Conservation (phyloP, 768 basidiomycete species). For the Cystobasidium ongulense region DNA sequence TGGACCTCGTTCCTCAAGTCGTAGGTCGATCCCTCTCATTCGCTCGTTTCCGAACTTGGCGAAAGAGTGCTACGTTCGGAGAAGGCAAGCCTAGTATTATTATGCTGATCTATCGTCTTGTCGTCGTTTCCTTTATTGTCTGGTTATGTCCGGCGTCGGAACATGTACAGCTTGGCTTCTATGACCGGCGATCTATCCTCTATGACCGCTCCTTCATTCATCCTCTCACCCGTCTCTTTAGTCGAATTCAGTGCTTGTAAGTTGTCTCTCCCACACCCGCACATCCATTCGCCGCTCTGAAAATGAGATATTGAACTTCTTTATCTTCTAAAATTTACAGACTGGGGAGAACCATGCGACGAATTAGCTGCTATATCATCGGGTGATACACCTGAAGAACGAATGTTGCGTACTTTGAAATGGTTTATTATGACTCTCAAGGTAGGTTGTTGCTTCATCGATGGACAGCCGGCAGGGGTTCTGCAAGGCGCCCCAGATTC, state of each 20-base stretch:
- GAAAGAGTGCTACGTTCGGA: neutral
- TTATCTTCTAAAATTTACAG: constrained; percentile 24
- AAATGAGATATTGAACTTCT: no score
- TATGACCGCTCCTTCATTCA: constrained; percentile 57
- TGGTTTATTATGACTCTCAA: constrained; percentile 98
- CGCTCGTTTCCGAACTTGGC: neutral
- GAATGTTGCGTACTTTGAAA: constrained; percentile 69
- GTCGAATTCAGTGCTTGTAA: constrained; percentile 76
- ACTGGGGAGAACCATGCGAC: constrained; percentile 93
- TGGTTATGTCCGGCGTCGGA: neutral
- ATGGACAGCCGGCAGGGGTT: constrained; percentile 35
- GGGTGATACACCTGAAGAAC: constrained; percentile 62
- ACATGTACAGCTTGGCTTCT: constrained; percentile 25
- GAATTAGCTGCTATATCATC: constrained; percentile 79
- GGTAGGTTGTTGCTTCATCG: constrained; percentile 54
- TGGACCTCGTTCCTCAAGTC: constrained; percentile 31
- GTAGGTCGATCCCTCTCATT: constrained; percentile 7
- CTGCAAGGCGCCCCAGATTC: no score
- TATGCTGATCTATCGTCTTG: neutral
- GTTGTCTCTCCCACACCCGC: no score
- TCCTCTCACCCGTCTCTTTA: constrained; percentile 78
- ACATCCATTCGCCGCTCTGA: no score
- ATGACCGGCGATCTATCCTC: constrained; percentile 40
- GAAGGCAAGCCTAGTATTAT: neutral
- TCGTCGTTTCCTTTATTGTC: neutral